Percentiles rank a stretch among this genome's conserved stretches.
These are phyloP conservation scores for Amylocarpus encephaloides DNA, from an alignment of 2,329 filamentous ascomycete species.

Conservation along the genomic window DNA sequence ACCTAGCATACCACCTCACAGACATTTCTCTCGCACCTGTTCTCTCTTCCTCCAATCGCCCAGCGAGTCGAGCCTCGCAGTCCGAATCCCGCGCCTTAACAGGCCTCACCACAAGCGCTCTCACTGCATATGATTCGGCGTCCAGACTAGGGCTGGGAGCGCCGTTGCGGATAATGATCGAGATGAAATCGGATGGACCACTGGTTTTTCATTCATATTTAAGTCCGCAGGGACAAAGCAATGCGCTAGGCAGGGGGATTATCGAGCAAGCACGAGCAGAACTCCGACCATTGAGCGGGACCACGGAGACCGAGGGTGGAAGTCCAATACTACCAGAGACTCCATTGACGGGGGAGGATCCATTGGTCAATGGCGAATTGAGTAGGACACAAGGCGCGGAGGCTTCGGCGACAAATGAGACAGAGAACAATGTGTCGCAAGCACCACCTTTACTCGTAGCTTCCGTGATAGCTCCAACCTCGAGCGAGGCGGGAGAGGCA, in stretches of 20 bases:
- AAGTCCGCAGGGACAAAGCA: slow-evolving; percentile 27
- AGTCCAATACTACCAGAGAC: slow-evolving; percentile 4
- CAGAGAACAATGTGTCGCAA: slow-evolving; percentile 14
- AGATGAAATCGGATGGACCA: slow-evolving; percentile 38
- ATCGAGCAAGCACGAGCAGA: slow-evolving; percentile 21
- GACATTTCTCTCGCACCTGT: slow-evolving; percentile 52
- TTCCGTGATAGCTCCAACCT: slow-evolving; percentile 45
- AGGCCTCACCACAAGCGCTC: slow-evolving; percentile 7
- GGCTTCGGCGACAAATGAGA: slow-evolving; percentile 8
- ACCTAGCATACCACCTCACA: slow-evolving; percentile 37
- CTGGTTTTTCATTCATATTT: slow-evolving; percentile 41
- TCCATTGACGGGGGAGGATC: slow-evolving; percentile 4
- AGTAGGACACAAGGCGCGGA: neutral
- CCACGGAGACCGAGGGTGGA: slow-evolving; percentile 6
- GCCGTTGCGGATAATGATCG: slow-evolving; percentile 53
- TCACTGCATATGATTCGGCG: slow-evolving; percentile 43
- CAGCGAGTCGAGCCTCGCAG: slow-evolving; percentile 3
- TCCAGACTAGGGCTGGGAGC: slow-evolving; percentile 46
- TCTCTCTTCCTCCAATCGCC: slow-evolving; percentile 36
- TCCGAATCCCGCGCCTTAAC: slow-evolving; percentile 3
- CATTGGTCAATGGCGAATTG: slow-evolving; percentile 14
- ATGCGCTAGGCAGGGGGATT: slow-evolving; percentile 10
- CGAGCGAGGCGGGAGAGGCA: slow-evolving; percentile 44
- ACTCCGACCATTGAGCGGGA: slow-evolving; percentile 21
- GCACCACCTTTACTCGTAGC: slow-evolving; percentile 47